Evolutionary conservation across 371 early-diverging fungal species (phyloP), one percentile per base, ranked within the genome.

Genomic region (Mucor piriformis): DNA sequence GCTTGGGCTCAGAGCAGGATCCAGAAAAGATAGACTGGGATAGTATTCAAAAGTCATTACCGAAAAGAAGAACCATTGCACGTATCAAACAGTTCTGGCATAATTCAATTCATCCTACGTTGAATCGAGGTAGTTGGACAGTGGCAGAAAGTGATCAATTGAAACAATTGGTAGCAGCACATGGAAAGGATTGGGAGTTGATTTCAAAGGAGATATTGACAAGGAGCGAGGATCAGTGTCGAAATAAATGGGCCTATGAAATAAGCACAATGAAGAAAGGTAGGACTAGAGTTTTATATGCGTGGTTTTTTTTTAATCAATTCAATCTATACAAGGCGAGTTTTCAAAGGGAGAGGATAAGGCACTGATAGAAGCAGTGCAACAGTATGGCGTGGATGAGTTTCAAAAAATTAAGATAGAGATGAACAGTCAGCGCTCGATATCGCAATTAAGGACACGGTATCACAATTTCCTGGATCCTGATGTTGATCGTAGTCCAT

Each of bases 401-500:
- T 57, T 66, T 48, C 57, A 57, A 15, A 52, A 43, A 34, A 57
- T 66, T 29, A 61, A 61, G 34, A 15, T 57, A 27, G 62, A 52
- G 13, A 66, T 61, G 57, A 44, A 57, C 3, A 61, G 60, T 32
- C 11, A 38, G 24, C 27, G 67, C 16, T 35, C 57, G 15, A 38
- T 54, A 3, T 51, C 62, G 1, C 62, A 61, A 35, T 37, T 66
- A 49, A 32, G 53, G 15, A 43, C 50, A 13, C 44, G 64, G 13
- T 79, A 79, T 53, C 63, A 61, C 11, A 67, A 72, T 33, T 52
- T 49, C 11, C 38, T 79, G 12, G 60, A 63, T 40, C 76, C 76
- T 3, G 29, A 49, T 2, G 58, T 67, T n/a, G 76, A 79, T 48
- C 60, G 69, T 46, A 72, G 72, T 5, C 71, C 69, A 6, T 79